Base-by-base conservation (phyloP, 75 land plant species). In the Pinus albicaulis region DNA sequence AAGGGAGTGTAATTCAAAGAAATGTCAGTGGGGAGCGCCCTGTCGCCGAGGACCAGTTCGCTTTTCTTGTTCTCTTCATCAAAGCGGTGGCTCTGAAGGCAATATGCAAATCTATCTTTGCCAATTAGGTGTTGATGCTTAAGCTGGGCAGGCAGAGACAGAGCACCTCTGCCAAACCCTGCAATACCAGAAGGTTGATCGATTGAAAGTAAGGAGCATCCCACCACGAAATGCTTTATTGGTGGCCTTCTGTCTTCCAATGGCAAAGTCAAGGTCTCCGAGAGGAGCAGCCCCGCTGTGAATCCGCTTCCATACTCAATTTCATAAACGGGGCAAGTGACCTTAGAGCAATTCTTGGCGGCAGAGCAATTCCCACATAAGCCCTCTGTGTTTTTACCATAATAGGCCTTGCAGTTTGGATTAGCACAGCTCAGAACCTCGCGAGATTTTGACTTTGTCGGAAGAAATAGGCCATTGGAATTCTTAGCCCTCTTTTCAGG, bases 121-220 rank as follows among this genome's bases (percentile, higher is more conserved):
- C 28, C 28, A 28, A 28, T 28, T 0, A 28, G 28, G 61, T 8
- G 24, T 59, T 3, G 24, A 59, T 22, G 7, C 8, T 23, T 23
- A 23, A 89, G 78, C 80, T 89, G 92, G 22, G 77, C 64, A 1
- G 92, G 92, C n/a, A 89, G 56, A 0, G 92, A 89, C 5, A 82
- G 60, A 36, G 69, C 38, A 13, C 89, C 89, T 23, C 92, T 88
- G 59, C 92, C 92, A 61, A 89, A 84, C 0, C 92, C 92, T 14
- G 81, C 85, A 41, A 89, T 76, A 2, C 92, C 92, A 11, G 63
- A 23, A 13, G 76, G 91, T 58, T 84, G 87, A 31, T 60, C 34
- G 20, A 79, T 62, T 13, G 92, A 89, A 74, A 84, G 71, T 44
- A 89, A 15, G 4, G 89, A 89, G 80, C 92, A 89, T 3, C 92